phyloP scores from a whole-genome alignment of 345 rosid species.

The Syzygium aqueum region DNA sequence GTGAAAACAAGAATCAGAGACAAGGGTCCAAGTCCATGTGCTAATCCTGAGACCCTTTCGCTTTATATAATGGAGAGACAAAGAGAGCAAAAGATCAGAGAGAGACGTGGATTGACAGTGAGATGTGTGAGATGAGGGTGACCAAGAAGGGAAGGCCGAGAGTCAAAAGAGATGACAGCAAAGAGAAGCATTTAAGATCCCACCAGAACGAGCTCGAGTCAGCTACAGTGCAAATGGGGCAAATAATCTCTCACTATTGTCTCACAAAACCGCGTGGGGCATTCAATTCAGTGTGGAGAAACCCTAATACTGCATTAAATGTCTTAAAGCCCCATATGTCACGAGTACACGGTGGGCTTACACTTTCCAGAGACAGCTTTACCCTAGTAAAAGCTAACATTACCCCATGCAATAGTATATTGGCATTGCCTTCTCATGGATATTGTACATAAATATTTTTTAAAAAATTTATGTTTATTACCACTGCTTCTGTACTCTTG shows the following conservation, averaged over 20 bases:
- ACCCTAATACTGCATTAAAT: neutral
- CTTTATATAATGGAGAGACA: constrained; percentile 11
- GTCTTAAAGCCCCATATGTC: neutral
- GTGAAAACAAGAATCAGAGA: neutral
- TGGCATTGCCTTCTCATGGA: neutral
- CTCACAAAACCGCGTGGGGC: constrained; percentile 1
- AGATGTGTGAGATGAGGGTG: neutral
- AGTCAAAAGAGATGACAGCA: constrained; percentile 2
- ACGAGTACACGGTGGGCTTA: neutral
- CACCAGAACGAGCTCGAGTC: neutral
- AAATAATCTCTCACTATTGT: neutral
- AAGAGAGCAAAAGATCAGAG: neutral
- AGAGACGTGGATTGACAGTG: neutral
- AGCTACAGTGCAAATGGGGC: neutral
- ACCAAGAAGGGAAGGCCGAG: neutral
- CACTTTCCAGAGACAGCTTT: neutral
- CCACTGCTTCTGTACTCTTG: neutral
- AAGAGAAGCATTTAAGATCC: neutral
- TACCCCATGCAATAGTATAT: neutral
- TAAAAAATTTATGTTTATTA: too few species aligned
- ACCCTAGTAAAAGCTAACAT: neutral
- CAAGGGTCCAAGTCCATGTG: neutral
- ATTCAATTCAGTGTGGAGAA: neutral
- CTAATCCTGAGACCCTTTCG: neutral
- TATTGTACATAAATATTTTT: neutral